Evolutionary conservation across 805 yeast genomes (phyloP), one percentile per base, ranked within the genome.

Genomic region (Cephaloascus albidus): DNA sequence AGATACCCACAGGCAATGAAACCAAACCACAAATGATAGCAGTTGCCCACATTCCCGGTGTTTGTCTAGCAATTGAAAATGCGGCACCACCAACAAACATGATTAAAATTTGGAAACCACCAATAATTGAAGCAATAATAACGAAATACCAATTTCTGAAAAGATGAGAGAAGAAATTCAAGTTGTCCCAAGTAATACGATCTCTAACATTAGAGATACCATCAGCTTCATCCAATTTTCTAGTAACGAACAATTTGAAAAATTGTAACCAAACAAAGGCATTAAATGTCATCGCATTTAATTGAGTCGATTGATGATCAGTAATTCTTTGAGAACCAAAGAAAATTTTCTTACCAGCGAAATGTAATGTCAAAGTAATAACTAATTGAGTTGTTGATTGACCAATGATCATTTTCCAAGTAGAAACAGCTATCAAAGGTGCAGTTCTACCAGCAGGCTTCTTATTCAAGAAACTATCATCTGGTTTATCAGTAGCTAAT

Each of bases 81-180:
- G 98, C 96, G 33, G 90, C 85, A 40, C 99, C 98, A 40, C 99
- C 99, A 45, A 86, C 90, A 61, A 80, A 85, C 97, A 93, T 93
- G 50, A 93, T 90, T 39, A 90, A 59, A 3, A 88, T 67, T 64
- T 93, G 98, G 61, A 79, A 76, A 4, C 84, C 89, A 23, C 81
- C 93, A 58, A 93, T 88, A 36, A 93, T 67, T 2, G 58, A 51
- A 18, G 83, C 78, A 50, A 93, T 89, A 4, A 58, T 65, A 36
- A 88, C 61, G 61, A 93, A 93, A 59, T 85, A 88, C 67, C 76
- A 76, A 58, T 93, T 93, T 58, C 88, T 74, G 61, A 76, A 76
- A 43, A 94, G 65, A 48, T 90, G 90, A 47, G 78, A 81, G 51
- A 85, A 81, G 60, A 93, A 85, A 60, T 93, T 84, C 61, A 86